phyloP scores from a whole-genome alignment of 2,329 filamentous ascomycete species.

The Diaporthe longicolla region DNA sequence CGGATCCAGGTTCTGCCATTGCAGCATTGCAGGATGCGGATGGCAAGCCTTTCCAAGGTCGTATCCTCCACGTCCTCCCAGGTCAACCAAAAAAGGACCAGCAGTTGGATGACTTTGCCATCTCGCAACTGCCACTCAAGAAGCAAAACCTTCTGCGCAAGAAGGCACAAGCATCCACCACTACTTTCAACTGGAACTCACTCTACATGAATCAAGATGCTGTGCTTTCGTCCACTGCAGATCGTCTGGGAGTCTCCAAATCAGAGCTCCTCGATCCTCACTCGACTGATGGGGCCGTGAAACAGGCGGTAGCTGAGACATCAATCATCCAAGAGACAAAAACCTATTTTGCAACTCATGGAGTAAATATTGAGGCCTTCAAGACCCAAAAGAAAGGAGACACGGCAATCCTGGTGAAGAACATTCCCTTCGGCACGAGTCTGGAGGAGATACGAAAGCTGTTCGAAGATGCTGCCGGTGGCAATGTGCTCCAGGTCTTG shows the following conservation, averaged over 20 bases:
- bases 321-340: slow-evolving; percentile 97
- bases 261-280: slow-evolving; percentile 95
- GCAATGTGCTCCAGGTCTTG: slow-evolving; percentile 83
- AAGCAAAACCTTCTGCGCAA: slow-evolving; percentile 93
- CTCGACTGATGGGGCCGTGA: slow-evolving; percentile 92
- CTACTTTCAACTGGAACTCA: slow-evolving; percentile 97
- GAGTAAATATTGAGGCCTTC: slow-evolving; percentile 93
- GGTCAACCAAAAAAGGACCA: slow-evolving; percentile 85
- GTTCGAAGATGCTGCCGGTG: slow-evolving; percentile 81
- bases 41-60: slow-evolving; percentile 90
- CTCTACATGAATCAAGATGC: slow-evolving; percentile 99
- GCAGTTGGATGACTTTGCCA: slow-evolving; percentile 86
- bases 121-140: slow-evolving; percentile 93
- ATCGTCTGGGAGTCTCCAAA: slow-evolving; percentile 90
- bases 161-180: slow-evolving; percentile 83
- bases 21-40: slow-evolving; percentile 85
- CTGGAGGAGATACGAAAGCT: slow-evolving; percentile 83
- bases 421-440: slow-evolving; percentile 88
- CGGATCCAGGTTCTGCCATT: slow-evolving; percentile 79
- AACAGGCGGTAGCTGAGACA: slow-evolving; percentile 97
- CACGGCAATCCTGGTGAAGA: slow-evolving; percentile 91
- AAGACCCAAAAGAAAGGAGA: slow-evolving; percentile 88
- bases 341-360: slow-evolving; percentile 87
- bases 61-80: slow-evolving; percentile 90
- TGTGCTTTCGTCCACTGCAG: slow-evolving; percentile 90